A percentile compares a stretch with the other conserved stretches of the same genome.
These are phyloP conservation scores for Dissophora globulifera DNA, from an alignment of 192 early-diverging fungal genomes.

Conservation along the genomic window DNA sequence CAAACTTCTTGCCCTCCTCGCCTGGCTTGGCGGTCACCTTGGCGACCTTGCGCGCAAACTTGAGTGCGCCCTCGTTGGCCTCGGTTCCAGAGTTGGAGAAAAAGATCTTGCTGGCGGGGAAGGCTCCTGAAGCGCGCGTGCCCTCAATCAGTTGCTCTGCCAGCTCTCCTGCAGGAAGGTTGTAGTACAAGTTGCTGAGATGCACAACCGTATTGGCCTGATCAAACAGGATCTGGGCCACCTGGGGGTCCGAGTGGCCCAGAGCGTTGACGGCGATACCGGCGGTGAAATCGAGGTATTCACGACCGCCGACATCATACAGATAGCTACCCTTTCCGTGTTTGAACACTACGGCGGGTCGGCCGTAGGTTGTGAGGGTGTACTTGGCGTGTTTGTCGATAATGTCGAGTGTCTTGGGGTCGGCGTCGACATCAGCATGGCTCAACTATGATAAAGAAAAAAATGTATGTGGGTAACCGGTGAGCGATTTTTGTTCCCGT, in stretches of 20 bases:
- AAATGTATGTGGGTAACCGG: not conserved
- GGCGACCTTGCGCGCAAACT: conserved; percentile 95
- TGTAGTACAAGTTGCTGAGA: conserved; percentile 92
- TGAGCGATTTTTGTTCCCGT: conserved; percentile 5
- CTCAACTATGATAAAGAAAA: conserved; percentile 48
- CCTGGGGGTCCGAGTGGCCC: conserved; percentile 85
- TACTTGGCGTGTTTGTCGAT: conserved; percentile 67
- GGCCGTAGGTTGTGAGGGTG: conserved; percentile 75
- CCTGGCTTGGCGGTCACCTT: conserved; percentile 63
- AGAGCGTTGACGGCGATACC: conserved; percentile 96
- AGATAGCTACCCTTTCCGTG: conserved; percentile 86
- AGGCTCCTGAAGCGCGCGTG: conserved; percentile 60
- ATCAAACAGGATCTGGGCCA: conserved; percentile 77
- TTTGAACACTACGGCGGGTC: conserved; percentile 77
- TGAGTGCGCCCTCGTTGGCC: conserved; percentile 97
- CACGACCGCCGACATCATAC: conserved; percentile 78
- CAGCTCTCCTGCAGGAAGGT: conserved; percentile 84
- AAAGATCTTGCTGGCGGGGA: conserved; percentile 79
- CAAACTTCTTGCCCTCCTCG: conserved; percentile 67
- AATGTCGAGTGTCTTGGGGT: conserved; percentile 51
- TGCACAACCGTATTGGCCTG: conserved; percentile 90
- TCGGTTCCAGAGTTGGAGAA: conserved; percentile 98
- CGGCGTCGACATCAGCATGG: conserved; percentile 62
- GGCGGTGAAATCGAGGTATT: conserved; percentile 92
- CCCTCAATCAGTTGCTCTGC: conserved; percentile 79